Evolutionary conservation across 768 basidiomycete species (phyloP).

Genomic region (Pholiota molesta): DNA sequence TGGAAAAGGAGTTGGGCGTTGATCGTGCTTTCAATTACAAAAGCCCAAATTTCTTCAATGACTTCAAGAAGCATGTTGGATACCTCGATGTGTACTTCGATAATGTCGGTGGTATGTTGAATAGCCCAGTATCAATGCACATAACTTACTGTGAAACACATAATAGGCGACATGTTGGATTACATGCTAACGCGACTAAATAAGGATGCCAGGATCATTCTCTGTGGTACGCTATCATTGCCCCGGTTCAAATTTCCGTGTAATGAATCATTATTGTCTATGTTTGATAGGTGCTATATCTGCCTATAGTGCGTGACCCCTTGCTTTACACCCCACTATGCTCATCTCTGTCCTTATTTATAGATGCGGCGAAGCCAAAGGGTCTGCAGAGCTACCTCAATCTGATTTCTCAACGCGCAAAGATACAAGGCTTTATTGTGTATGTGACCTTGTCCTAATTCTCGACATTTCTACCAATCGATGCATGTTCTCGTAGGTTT

Average conservation of each 20-base stretch:
- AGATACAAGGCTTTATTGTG: constrained; percentile 85
- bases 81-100: constrained; percentile 88
- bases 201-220: constrained; percentile 71
- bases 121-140: not conserved
- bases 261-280: not conserved
- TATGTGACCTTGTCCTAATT: constrained; percentile 32
- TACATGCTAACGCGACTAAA: constrained; percentile 76
- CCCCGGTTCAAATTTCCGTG: not conserved
- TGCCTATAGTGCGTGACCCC: constrained; percentile 62
- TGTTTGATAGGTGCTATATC: constrained; percentile 73
- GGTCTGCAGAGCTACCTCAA: constrained; percentile 69
- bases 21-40: constrained; percentile 91
- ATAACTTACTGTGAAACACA: not conserved
- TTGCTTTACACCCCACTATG: not conserved
- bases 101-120: constrained; percentile 63
- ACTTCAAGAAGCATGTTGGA: constrained; percentile 73
- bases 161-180: constrained; percentile 74
- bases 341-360: constrained; percentile 23
- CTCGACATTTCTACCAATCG: not conserved
- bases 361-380: constrained; percentile 61
- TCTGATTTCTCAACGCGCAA: constrained; percentile 78
- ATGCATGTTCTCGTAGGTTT: constrained; percentile 45
- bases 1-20: constrained; percentile 82
- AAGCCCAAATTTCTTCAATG: constrained; percentile 63
- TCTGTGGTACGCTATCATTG: constrained; percentile 65